Evolutionary conservation across 2,329 filamentous ascomycete species (phyloP), one percentile per base, ranked within the genome.

Genomic region (Raffaelea arxii): DNA sequence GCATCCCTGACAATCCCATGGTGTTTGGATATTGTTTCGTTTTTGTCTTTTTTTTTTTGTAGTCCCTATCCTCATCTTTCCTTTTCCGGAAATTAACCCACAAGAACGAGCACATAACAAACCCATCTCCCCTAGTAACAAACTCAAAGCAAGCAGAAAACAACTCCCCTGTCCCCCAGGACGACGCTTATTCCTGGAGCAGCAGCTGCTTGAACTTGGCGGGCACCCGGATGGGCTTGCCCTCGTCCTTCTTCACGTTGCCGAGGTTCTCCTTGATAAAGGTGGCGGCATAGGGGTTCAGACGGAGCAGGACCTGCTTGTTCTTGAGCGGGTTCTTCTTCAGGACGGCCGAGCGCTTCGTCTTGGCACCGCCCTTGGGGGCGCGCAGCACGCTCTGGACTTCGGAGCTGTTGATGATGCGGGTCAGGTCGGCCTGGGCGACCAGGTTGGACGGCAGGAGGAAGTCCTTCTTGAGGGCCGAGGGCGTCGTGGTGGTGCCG

Each of bases 241-340:
- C 53, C 23, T 44, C 44, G 44, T 53, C 53, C 24, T 53, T 21
- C 70, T 80, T 77, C 71, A 80, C 71, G 70, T 84, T 77, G 57
- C 87, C 87, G 50, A 92, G 69, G 73, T 88, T 84, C 64, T 88
- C 80, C 79, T 94, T 87, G 60, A 82, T 76, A 74, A 94, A 98
- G 54, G 86, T 82, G 61, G 84, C 77, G 59, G 92, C 91, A 74
- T 98, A 98, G 55, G 92, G 92, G 84, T 98, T 98, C 70, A 98
- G 86, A 64, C 92, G 86, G 67, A 98, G 86, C 72, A 96, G 81
- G 59, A 98, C 85, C 80, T 97, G 92, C 82, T 89, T 94, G 86
- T 98, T 98, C 74, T 78, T 79, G 60, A 98, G 89, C 64, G 92
- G 92, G 82, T 98, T 98, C 90, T 97, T 97, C 89, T 98, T 98